These are phyloP conservation scores for Arabidopsis lyrata DNA, from an alignment of 441 rosid genomes.

Conservation along the genomic window DNA sequence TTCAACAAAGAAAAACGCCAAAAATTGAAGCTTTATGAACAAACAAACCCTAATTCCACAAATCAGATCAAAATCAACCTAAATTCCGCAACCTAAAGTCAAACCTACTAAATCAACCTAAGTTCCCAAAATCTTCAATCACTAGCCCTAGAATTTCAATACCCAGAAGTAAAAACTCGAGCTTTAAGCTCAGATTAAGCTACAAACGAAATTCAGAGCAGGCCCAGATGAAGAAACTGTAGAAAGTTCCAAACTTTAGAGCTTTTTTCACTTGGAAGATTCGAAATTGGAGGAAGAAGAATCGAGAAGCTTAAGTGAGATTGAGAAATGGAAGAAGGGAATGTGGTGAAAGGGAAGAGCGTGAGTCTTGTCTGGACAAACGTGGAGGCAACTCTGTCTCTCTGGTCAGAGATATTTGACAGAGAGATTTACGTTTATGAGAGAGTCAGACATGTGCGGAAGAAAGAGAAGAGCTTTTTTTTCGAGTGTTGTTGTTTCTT, in stretches of 20 bases:
- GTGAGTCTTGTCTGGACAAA: slow-evolving; percentile 42
- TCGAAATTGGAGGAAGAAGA: slow-evolving; percentile 10
- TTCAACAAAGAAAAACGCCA: not conserved
- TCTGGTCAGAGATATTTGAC: slow-evolving; percentile 36
- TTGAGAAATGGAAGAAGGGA: slow-evolving; percentile 15
- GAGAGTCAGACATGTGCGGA: slow-evolving; percentile 39
- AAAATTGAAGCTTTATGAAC: slow-evolving; percentile 24
- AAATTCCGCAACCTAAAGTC: slow-evolving; percentile 1
- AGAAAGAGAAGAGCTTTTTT: not conserved
- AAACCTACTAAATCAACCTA: slow-evolving; percentile 19
- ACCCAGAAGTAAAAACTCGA: slow-evolving; percentile 24
- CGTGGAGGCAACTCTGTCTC: slow-evolving; percentile 51
- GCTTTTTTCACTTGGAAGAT: slow-evolving; percentile 11
- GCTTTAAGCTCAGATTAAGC: slow-evolving; percentile 7
- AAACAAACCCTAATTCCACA: slow-evolving; percentile 19
- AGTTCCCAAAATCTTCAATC: not conserved
- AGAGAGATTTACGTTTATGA: slow-evolving; percentile 30
- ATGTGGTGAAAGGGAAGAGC: slow-evolving; percentile 38
- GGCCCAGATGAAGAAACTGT: slow-evolving; percentile 14
- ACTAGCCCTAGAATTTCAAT: slow-evolving; percentile 11
- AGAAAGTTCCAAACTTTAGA: slow-evolving; percentile 14
- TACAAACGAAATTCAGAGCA: slow-evolving; percentile 22
- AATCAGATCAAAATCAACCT: slow-evolving; percentile 1
- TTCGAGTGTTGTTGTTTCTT: not conserved
- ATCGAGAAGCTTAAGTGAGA: slow-evolving; percentile 9